Evolutionary conservation across 2,329 filamentous ascomycete genomes (phyloP), one percentile per base, ranked within the genome.

Genomic region (Phyllosticta paracitricarpa): DNA sequence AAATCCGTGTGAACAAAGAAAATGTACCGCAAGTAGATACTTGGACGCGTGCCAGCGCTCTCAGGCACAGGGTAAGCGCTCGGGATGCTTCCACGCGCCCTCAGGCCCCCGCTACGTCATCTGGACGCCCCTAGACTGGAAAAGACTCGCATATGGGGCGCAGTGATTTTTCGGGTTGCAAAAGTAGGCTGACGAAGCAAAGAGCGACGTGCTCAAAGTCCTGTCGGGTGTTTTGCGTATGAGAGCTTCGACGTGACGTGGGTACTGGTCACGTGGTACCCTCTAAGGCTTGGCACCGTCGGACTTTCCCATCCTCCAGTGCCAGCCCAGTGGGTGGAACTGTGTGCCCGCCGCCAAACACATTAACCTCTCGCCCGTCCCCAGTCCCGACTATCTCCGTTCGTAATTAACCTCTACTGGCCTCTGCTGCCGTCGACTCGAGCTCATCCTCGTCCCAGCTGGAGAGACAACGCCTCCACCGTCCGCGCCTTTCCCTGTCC

Each of bases 221-320:
- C 19, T 22, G 19, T 22, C 28, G 28, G 9, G 4, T 28, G 4
- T 5, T 30, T 30, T 2, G 9, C 28, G 28, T n/a, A n/a, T 30
- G 28, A 6, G 5, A 30, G 28, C 6, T 7, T 30, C 40, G 19
- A 22, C 19, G 19, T 48, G 40, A 48, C 40, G 40, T 48, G n/a
- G 35, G 12, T 48, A 17, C 12, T n/a, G 17, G 40, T n/a, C 17
- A 17, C n/a, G 35, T 22, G 14, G 9, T 10, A 12, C 33, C 7
- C n/a, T 48, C 14, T 33, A 28, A 52, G 58, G 30, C 58, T 61
- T 61, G 58, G 58, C 58, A 53, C 40, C n/a, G 28, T 56, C 58
- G 58, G 58, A 60, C 58, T 60, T 60, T 60, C 58, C 58, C 52
- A 59, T 52, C 52, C 58, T 59, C 58, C 58, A 53, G 51, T 33